phyloP scores from a whole-genome alignment of 2,329 filamentous ascomycete species.

The Rosellinia necatrix region DNA sequence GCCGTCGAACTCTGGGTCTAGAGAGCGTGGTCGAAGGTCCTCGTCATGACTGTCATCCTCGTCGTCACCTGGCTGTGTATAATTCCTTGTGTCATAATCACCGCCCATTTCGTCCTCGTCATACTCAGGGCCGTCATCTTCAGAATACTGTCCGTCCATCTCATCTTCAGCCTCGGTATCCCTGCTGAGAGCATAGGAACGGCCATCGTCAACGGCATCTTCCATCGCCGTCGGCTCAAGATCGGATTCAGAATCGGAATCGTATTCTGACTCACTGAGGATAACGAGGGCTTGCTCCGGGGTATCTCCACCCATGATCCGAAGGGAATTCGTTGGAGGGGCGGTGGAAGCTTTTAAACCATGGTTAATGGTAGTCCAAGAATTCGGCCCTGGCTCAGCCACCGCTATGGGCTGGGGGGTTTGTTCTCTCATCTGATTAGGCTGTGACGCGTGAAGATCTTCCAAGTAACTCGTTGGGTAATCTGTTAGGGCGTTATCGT shows the following conservation, averaged over 20 bases:
- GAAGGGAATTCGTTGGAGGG: slow-evolving; percentile 25
- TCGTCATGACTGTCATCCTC: slow-evolving; percentile 41
- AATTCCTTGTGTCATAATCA: slow-evolving; percentile 41
- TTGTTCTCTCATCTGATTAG: slow-evolving; percentile 15
- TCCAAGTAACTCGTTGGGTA: slow-evolving; percentile 37
- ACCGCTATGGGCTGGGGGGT: slow-evolving; percentile 1
- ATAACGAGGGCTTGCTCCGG: slow-evolving; percentile 38
- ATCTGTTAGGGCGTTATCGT: slow-evolving; percentile 24
- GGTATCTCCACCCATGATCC: slow-evolving; percentile 30
- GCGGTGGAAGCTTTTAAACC: slow-evolving; percentile 18
- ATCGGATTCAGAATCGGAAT: slow-evolving; percentile 33
- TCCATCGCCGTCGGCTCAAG: slow-evolving; percentile 27
- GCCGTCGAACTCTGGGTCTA: slow-evolving; percentile 40
- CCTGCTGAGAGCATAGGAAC: slow-evolving; percentile 28
- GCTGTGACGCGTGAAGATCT: slow-evolving; percentile 9
- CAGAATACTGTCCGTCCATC: slow-evolving; percentile 35
- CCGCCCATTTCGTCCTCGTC: slow-evolving; percentile 40
- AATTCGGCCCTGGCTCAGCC: slow-evolving; percentile 18
- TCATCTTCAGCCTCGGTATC: slow-evolving; percentile 36
- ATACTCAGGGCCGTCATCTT: slow-evolving; percentile 40
- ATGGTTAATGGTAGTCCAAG: slow-evolving; percentile 39
- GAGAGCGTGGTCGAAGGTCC: slow-evolving; percentile 31
- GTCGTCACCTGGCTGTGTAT: slow-evolving; percentile 39
- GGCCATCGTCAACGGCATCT: slow-evolving; percentile 26
- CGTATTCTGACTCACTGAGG: slow-evolving; percentile 40